Evolutionary conservation across 1,139 yeast genomes (phyloP).

Genomic region (Yamadazyma trypodendri): DNA sequence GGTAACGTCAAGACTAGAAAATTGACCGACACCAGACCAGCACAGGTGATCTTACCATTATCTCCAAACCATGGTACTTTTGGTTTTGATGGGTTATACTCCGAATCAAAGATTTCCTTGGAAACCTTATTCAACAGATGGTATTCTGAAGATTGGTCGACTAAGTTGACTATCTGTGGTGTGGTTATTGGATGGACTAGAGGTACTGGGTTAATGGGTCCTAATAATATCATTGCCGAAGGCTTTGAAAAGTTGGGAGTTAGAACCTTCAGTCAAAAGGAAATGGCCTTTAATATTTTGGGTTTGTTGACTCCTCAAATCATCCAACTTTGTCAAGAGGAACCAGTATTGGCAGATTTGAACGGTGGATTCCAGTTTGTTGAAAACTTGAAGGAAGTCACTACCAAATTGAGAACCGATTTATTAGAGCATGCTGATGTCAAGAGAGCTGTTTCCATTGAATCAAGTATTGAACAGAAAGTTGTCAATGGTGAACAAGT

Average conservation of each 20-base stretch:
- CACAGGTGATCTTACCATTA: slow-evolving; percentile 92
- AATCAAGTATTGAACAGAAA: slow-evolving; percentile 89
- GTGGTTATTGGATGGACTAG: slow-evolving; percentile 99
- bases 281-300: slow-evolving; percentile 96
- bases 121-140: slow-evolving; percentile 98
- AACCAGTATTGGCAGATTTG: slow-evolving; percentile 95
- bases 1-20: slow-evolving; percentile 89
- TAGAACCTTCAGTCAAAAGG: slow-evolving; percentile 96
- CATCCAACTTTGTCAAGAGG: slow-evolving; percentile 83
- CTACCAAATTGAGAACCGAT: slow-evolving; percentile 77
- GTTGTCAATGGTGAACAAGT: slow-evolving; percentile 88
- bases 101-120: slow-evolving; percentile 92
- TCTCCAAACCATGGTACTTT: slow-evolving; percentile 99
- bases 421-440: slow-evolving; percentile 84
- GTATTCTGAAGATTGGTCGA: slow-evolving; percentile 96
- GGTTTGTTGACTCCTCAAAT: slow-evolving; percentile 90
- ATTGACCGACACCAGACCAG: slow-evolving; percentile 92
- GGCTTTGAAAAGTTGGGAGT: slow-evolving; percentile 95
- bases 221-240: slow-evolving; percentile 94
- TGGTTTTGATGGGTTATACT: slow-evolving; percentile 96
- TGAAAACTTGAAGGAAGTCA: slow-evolving; percentile 87
- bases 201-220: slow-evolving; percentile 99
- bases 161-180: slow-evolving; percentile 94
- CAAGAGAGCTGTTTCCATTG: slow-evolving; percentile 93
- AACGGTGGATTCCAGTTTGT: slow-evolving; percentile 97